Evolutionary conservation across 352 stramenopile species (phyloP).

Genomic region (Albugo candida): DNA sequence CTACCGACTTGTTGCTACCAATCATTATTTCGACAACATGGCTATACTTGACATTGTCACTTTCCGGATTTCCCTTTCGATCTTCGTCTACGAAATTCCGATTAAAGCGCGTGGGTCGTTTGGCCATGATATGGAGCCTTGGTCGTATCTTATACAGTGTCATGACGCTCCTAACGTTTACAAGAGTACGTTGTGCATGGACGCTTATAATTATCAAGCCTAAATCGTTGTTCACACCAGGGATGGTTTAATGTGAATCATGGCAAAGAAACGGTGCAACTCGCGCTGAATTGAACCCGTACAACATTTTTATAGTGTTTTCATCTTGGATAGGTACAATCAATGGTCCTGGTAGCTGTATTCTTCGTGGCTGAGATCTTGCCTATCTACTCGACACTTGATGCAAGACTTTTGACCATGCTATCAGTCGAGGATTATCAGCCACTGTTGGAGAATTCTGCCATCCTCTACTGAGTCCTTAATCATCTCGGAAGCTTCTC

Average conservation of each 20-base stretch:
- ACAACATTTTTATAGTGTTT: not conserved
- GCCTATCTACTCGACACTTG: constrained; percentile 60
- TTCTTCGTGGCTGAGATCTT: constrained; percentile 62
- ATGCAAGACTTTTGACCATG: constrained; percentile 52
- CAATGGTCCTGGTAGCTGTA: constrained; percentile 63
- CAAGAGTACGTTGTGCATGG: constrained; percentile 20
- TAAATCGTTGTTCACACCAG: constrained; percentile 9
- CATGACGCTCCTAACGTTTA: constrained; percentile 75
- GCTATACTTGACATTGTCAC: constrained; percentile 74
- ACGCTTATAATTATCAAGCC: not conserved
- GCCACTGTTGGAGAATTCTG: constrained; percentile 10
- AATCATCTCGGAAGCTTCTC: too few species aligned
- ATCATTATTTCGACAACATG: constrained; percentile 80
- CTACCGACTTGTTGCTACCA: constrained; percentile 71
- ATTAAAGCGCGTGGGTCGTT: constrained; percentile 29
- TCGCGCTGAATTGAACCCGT: not conserved
- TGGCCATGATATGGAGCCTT: constrained; percentile 69
- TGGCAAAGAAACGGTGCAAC: constrained; percentile 25
- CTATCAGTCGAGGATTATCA: constrained; percentile 69
- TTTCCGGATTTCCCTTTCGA: constrained; percentile 79
- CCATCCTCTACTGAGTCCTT: too few species aligned
- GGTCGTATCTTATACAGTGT: constrained; percentile 76
- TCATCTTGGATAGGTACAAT: constrained; percentile 24
- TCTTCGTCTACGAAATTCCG: constrained; percentile 30
- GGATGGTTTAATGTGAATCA: constrained; percentile 70